These are phyloP conservation scores for Pseudocercospora ulei DNA, from an alignment of 2,329 filamentous ascomycete species.

Conservation along the genomic window DNA sequence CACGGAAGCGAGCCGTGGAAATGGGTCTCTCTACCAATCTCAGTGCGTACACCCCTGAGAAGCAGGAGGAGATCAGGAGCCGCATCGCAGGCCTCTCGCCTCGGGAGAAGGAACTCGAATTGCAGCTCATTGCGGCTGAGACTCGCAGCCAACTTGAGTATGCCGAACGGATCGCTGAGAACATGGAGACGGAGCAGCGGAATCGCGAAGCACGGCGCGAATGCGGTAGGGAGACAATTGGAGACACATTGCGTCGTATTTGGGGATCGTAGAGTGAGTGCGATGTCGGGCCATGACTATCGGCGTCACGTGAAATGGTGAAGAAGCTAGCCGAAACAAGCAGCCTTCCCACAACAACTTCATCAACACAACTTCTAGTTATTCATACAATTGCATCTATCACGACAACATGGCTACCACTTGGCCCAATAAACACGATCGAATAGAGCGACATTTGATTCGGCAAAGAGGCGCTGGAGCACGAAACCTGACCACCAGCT, in stretches of 20 bases:
- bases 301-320: slow-evolving; percentile 13
- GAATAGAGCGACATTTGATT: slow-evolving; percentile 31
- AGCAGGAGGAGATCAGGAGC: slow-evolving; percentile 49
- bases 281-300: neutral
- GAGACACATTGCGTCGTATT: slow-evolving; percentile 35
- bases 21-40: slow-evolving; percentile 41
- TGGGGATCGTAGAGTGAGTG: slow-evolving; percentile 22
- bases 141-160: slow-evolving; percentile 52
- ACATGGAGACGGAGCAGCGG: slow-evolving; percentile 50
- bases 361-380: slow-evolving; percentile 3
- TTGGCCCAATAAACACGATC: slow-evolving; percentile 25
- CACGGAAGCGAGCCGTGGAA: slow-evolving; percentile 24
- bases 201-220: slow-evolving; percentile 49
- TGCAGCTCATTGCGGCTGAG: slow-evolving; percentile 55
- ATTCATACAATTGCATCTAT: slow-evolving; percentile 9
- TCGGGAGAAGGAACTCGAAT: slow-evolving; percentile 47
- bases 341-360: slow-evolving; percentile 1
- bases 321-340: too few species aligned
- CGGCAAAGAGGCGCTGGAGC: slow-evolving; percentile 31
- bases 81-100: slow-evolving; percentile 28
- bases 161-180: slow-evolving; percentile 46
- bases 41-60: slow-evolving; percentile 46
- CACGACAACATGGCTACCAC: slow-evolving; percentile 25
- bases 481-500: slow-evolving; percentile 25
- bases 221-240: slow-evolving; percentile 43